Evolutionary conservation across 257 asterid genomes (phyloP).

Genomic region (Solanum appendiculatum): DNA sequence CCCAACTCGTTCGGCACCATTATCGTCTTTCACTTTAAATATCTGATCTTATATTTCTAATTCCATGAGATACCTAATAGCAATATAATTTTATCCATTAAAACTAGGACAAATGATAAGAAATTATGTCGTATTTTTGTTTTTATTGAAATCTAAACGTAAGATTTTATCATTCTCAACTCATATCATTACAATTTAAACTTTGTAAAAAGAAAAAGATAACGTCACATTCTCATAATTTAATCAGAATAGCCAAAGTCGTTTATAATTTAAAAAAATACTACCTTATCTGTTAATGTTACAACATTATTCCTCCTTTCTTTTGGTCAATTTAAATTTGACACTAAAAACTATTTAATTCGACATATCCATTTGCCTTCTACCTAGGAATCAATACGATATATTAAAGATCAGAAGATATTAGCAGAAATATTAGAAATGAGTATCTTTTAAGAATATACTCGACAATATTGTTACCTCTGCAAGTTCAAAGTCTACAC

Average conservation of each 20-base stretch:
- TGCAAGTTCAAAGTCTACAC: background rate
- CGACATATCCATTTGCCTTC: background rate
- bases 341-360: background rate
- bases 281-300: background rate
- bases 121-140: too few relatives aligned
- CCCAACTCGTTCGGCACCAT: background rate
- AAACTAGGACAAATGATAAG: fast-evolving
- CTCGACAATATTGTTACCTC: background rate
- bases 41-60: background rate
- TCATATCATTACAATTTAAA: background rate
- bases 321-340: background rate
- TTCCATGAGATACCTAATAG: fast-evolving
- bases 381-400: background rate
- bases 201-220: background rate
- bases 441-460: background rate
- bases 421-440: background rate
- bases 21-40: background rate
- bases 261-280: too few relatives aligned
- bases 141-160: fast-evolving
- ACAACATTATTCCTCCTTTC: background rate
- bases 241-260: background rate
- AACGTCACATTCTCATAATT: background rate
- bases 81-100: fast-evolving
- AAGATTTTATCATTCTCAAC: too few relatives aligned
- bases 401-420: background rate